Evolutionary conservation across 495 filamentous ascomycete genomes (phyloP), one percentile per base, ranked within the genome.

Genomic region (Penicillium bovifimosum): DNA sequence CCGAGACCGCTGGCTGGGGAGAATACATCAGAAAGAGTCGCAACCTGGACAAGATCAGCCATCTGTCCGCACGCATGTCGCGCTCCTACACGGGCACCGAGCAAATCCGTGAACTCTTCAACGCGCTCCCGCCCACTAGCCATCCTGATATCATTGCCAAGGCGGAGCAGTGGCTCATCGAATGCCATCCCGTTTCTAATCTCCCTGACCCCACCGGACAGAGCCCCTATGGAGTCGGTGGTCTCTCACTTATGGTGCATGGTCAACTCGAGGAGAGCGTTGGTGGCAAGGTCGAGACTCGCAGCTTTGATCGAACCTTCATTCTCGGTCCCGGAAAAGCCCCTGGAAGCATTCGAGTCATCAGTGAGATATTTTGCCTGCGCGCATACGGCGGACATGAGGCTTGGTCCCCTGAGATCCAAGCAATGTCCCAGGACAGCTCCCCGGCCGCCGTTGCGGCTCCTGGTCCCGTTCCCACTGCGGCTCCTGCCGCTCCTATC

Each of bases 231-330:
- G 87, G 86, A 11, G 86, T 90, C 16, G 84, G 82, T 42, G 91
- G 91, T 26, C 76, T 96, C 52, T 77, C 91, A 17, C 82, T 95
- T 60, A 87, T 79, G 39, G 77, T 93, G 29, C 85, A 92, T 55
- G 87, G 91, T 48, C 86, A 91, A 58, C 95, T 88, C 51, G 82
- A 93, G 38, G 92, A 97, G 57, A 67, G 81, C 7, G 54, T 66
- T n/a, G 61, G 73, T 6, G 69, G 78, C 31, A 79, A 81, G 50
- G 77, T 80, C 26, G 76, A 78, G 49, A 73, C 65, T 4, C 85
- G 92, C 54, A 88, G 86, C 57, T 97, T 96, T 70, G 87, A 92
- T 54, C 83, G 92, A 18, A 88, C 83, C 0, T 90, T 97, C 58
- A 74, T 91, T 38, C 74, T 97, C 16, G 89, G 90, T 1, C 90